Conservation (phyloP, 129 eudicot species). For the Artemisia argyi region DNA sequence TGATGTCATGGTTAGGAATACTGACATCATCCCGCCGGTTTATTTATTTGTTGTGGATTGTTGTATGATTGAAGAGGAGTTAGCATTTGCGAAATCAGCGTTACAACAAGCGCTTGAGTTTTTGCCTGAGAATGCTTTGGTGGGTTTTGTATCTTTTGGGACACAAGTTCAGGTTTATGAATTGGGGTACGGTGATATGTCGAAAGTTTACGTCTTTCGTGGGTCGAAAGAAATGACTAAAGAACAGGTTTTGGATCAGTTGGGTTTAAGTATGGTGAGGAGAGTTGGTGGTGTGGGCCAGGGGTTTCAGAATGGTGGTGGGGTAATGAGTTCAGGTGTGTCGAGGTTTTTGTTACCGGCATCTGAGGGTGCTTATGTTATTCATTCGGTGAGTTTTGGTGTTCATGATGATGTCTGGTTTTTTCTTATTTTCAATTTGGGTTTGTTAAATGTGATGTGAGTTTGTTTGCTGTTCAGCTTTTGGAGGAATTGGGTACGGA, state of each 20-base stretch:
- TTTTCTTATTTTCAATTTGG: slow-evolving; percentile 2
- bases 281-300: slow-evolving; percentile 41
- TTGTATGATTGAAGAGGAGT: slow-evolving; percentile 90
- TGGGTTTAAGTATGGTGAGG: slow-evolving; percentile 64
- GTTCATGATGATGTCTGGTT: neutral
- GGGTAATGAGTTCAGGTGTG: slow-evolving; percentile 43
- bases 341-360: slow-evolving; percentile 82
- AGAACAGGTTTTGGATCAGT: slow-evolving; percentile 94
- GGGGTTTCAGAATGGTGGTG: slow-evolving; percentile 61
- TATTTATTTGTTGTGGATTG: slow-evolving; percentile 80
- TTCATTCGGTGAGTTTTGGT: slow-evolving; percentile 54
- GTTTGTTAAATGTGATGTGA: neutral
- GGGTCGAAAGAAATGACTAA: slow-evolving; percentile 78
- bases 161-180: slow-evolving; percentile 46
- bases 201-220: slow-evolving; percentile 80
- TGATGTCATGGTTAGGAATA: neutral
- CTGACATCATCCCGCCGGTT: slow-evolving; percentile 42
- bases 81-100: slow-evolving; percentile 75
- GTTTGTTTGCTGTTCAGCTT: slow-evolving; percentile 43
- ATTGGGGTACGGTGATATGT: slow-evolving; percentile 66
- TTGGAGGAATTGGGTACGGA: slow-evolving; percentile 90
- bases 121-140: slow-evolving; percentile 40
- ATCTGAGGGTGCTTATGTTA: slow-evolving; percentile 82
- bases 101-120: slow-evolving; percentile 49
- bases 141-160: slow-evolving; percentile 37